phyloP scores from a whole-genome alignment of 108 stramenopile genomes.

The Cyclotella cryptica region DNA sequence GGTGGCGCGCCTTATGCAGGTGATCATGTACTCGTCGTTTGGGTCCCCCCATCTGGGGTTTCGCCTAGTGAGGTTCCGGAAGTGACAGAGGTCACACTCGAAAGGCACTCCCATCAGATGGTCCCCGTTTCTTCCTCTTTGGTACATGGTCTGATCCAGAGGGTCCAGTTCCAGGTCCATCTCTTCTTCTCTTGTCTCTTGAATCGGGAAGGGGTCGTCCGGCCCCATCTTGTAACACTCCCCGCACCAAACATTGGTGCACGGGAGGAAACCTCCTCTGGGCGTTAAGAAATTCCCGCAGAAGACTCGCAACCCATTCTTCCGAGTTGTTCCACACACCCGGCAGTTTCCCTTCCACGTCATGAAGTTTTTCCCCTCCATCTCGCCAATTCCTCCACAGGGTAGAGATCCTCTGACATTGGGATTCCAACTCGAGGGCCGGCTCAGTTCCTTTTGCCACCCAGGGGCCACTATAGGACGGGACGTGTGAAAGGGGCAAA shows the following conservation, averaged over 20 bases:
- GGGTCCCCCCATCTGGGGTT: slow-evolving; percentile 3
- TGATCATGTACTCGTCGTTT: background rate
- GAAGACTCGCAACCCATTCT: slow-evolving; percentile 35
- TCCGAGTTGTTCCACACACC: too few relatives aligned
- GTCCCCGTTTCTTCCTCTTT: slow-evolving; percentile 8
- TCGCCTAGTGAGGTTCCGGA: slow-evolving; percentile 33
- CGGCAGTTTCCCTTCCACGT: too few relatives aligned
- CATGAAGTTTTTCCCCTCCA: slow-evolving; percentile 55
- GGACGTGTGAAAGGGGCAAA: too few relatives aligned
- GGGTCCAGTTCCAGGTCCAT: background rate
- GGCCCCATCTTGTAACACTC: too few relatives aligned
- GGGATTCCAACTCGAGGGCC: slow-evolving; percentile 11
- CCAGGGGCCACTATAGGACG: too few relatives aligned
- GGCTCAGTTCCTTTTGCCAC: too few relatives aligned
- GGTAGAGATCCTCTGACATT: slow-evolving; percentile 21
- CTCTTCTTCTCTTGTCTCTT: slow-evolving; percentile 18
- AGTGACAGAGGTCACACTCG: too few relatives aligned
- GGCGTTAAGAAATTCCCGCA: slow-evolving; percentile 73
- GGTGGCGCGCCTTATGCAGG: background rate
- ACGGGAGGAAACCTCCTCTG: too few relatives aligned
- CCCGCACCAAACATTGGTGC: too few relatives aligned
- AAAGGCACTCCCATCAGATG: too few relatives aligned
- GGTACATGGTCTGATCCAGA: background rate
- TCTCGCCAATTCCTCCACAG: slow-evolving; percentile 4
- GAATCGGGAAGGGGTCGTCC: slow-evolving; percentile 18